Base-by-base conservation (phyloP, 2,329 filamentous ascomycete genomes). In the Fusarium sp. region DNA sequence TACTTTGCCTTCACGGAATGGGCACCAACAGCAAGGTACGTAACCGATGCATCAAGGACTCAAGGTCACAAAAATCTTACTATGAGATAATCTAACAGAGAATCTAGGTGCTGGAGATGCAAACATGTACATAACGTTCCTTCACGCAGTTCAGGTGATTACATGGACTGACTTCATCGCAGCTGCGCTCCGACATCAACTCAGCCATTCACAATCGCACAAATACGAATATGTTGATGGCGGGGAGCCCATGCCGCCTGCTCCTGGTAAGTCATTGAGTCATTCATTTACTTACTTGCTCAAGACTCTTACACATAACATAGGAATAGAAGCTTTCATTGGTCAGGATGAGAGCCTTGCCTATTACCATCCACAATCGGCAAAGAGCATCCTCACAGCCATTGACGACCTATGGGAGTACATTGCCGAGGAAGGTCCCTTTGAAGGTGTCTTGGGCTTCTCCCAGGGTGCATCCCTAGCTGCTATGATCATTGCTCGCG, bases 1-100 rank as follows among this genome's bases (percentile, higher is more conserved):
- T 61, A 6, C 59, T 61, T 37, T 61, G 59, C 29, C 59, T 61
- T n/a, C 59, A 61, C 15, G 59, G 59, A 25, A 56, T 56, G 38
- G 59, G 59, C 25, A 56, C 59, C 25, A 61, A 61, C 21, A 61
- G 49, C 25, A 56, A 61, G 59, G 59, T 56, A 56, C 5, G 21
- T 15, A 44, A 37, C 11, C 41, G n/a, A 9, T 23, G 21, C 21
- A 33, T 18, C 29, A 31, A 5, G 10, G 6, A 7, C 14, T 11
- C 21, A 48, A 5, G 10, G 10, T 5, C 4, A 48, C 4, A 31
- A 31, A 27, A 4, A 27, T 4, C 6, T 4, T 25, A 8, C 4
- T 7, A 37, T 10, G 11, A n/a, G 10, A 35, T 19, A 27, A 16
- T 46, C 37, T 61, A 37, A 55, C 8, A 11, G 9, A 14, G 25